Percentiles rank a stretch among this genome's conserved stretches.
Conservation (phyloP, 139 green algal genomes). For the Tetradesmus lagerheimii region DNA sequence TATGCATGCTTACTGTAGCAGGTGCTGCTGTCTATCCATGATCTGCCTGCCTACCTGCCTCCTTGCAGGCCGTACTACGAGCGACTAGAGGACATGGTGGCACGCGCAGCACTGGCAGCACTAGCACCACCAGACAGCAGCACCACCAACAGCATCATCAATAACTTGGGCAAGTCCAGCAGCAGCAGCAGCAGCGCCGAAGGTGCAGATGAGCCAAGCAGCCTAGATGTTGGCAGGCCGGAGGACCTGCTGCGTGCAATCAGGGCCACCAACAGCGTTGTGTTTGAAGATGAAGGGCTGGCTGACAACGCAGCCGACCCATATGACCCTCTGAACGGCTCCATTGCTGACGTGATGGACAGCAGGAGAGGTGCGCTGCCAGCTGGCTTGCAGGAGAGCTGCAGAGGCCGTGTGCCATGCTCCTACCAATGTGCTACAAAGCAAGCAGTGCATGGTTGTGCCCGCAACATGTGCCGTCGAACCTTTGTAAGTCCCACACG, state of each 20-base stretch:
- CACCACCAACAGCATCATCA: neutral
- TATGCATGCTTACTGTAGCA: neutral
- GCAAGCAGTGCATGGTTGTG: too few species aligned
- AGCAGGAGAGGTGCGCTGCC: neutral
- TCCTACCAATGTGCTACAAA: too few species aligned
- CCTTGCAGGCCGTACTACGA: conserved; percentile 22
- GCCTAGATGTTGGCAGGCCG: neutral
- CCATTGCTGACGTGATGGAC: conserved; percentile 30
- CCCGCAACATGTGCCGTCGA: too few species aligned
- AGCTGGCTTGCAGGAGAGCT: neutral
- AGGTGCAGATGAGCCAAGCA: neutral
- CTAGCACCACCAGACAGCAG: neutral
- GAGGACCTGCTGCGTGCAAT: conserved; percentile 15
- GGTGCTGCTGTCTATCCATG: neutral
- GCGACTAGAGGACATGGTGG: conserved; percentile 7
- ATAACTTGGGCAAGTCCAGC: neutral
- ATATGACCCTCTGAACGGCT: conserved; percentile 36
- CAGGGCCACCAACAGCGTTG: conserved; percentile 12
- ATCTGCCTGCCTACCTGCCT: neutral
- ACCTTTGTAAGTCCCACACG: too few species aligned
- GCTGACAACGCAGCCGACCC: conserved; percentile 1
- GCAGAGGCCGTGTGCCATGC: too few species aligned
- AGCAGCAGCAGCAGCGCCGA: neutral
- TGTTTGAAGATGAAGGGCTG: conserved; percentile 32
- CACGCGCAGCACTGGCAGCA: neutral